Evolutionary conservation across 2,329 filamentous ascomycete genomes (phyloP).

Genomic region (Calonectria fujianensis): DNA sequence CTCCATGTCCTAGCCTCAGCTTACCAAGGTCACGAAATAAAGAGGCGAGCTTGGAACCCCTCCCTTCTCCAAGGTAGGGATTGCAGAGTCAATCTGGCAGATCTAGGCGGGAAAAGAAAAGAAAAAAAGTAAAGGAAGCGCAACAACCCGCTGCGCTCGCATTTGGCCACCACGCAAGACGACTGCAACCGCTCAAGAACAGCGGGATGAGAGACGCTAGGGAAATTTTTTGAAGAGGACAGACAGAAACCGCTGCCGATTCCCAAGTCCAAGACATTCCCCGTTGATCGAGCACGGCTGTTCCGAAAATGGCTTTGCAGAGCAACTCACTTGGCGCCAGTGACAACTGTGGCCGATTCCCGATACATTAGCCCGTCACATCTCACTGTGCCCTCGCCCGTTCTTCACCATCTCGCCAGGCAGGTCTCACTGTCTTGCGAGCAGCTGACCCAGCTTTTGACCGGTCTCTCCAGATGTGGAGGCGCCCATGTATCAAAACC

Average conservation of each 20-base stretch:
- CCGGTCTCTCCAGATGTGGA: constrained; percentile 13
- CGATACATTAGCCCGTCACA: constrained; percentile 13
- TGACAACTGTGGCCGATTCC: neutral
- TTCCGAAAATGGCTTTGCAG: neutral
- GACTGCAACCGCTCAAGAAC: neutral
- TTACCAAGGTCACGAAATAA: neutral
- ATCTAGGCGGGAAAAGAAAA: constrained; percentile 26
- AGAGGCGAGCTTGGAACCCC: constrained; percentile 1
- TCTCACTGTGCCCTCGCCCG: neutral
- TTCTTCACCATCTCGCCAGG: constrained; percentile 12
- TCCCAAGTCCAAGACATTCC: neutral
- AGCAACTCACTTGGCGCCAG: neutral
- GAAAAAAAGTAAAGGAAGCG: neutral
- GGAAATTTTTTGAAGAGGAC: neutral
- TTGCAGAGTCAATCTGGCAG: constrained; percentile 27
- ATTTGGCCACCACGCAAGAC: neutral
- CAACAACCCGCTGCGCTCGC: neutral
- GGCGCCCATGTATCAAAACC: constrained; percentile 14
- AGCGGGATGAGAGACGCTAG: neutral
- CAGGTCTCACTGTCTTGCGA: constrained; percentile 19
- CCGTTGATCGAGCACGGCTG: neutral
- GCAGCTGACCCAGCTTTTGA: constrained; percentile 12
- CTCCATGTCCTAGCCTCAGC: constrained; percentile 12
- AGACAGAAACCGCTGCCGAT: neutral
- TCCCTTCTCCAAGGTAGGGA: constrained; percentile 1